These are phyloP conservation scores for Schwanniomyces yamadae DNA, from an alignment of 805 yeast species.

Conservation along the genomic window DNA sequence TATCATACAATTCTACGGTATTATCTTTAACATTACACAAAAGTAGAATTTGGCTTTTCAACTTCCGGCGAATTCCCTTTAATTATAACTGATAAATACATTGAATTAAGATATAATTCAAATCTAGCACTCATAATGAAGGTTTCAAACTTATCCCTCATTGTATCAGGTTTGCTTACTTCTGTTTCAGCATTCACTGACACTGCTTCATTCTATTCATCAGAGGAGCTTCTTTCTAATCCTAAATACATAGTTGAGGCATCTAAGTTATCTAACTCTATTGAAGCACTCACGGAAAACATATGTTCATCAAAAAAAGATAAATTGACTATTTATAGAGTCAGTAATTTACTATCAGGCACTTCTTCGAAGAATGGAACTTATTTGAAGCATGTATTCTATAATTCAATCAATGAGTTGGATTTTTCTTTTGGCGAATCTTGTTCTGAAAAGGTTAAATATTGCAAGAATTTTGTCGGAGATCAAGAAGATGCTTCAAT, in stretches of 20 bases:
- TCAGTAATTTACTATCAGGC: constrained; percentile 15
- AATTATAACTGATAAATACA: no score
- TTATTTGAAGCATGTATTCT: constrained; percentile 20
- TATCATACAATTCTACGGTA: no score
- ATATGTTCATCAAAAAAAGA: constrained; percentile 18
- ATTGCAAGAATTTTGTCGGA: constrained; percentile 2
- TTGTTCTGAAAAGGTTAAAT: constrained; percentile 9
- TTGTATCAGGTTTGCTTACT: constrained; percentile 9
- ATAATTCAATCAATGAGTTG: constrained; percentile 14
- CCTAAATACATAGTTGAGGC: constrained; percentile 24
- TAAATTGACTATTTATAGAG: constrained; percentile 26
- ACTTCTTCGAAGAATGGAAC: constrained; percentile 7
- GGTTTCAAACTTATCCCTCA: constrained; percentile 1
- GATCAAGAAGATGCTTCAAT: constrained; percentile 10
- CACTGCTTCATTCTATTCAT: constrained; percentile 22
- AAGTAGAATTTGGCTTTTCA: not conserved
- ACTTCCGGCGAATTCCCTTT: constrained; percentile 1
- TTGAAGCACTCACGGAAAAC: constrained; percentile 16
- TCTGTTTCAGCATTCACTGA: constrained; percentile 22
- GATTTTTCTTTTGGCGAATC: constrained; percentile 15
- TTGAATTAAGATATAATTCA: no score
- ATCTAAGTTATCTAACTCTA: constrained; percentile 14
- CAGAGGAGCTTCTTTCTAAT: constrained; percentile 8
- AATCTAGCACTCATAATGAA: constrained; percentile 4
- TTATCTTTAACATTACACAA: constrained; percentile 5